Evolutionary conservation across 164 flowering plant species (phyloP).

Genomic region (Macadamia tetraphylla): DNA sequence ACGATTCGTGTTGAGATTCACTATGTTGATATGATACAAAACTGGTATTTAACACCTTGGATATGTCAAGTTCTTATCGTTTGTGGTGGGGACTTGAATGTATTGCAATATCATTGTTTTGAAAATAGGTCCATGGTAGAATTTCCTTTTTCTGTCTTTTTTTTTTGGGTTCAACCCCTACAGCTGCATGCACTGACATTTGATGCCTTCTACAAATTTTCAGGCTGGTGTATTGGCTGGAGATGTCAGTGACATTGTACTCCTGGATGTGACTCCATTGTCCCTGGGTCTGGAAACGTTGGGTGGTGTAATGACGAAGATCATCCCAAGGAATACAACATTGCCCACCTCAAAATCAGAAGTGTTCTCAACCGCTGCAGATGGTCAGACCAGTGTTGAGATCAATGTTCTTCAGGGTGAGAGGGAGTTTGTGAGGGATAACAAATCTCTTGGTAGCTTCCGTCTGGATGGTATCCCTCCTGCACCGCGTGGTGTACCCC

Average conservation of each 20-base stretch:
- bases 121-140: too few relatives aligned
- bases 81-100: too few relatives aligned
- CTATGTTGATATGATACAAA: too few relatives aligned
- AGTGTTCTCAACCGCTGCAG: constrained; percentile 80
- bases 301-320: constrained; percentile 75
- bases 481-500: constrained; percentile 69
- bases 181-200: background rate
- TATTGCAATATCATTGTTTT: too few relatives aligned
- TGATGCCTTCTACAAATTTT: background rate
- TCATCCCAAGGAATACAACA: constrained; percentile 66
- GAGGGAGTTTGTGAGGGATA: constrained; percentile 79
- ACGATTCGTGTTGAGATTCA: too few relatives aligned
- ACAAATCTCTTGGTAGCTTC: constrained; percentile 84
- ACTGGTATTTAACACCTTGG: too few relatives aligned
- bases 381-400: constrained; percentile 79
- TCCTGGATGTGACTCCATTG: constrained; percentile 61
- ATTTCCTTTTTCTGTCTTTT: background rate
- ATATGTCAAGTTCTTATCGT: background rate
- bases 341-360: constrained; percentile 77
- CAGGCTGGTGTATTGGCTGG: constrained; percentile 81
- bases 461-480: constrained; percentile 86
- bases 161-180: background rate
- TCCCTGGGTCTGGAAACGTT: constrained; percentile 70
- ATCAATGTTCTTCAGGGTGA: constrained; percentile 83
- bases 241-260: constrained; percentile 77